Evolutionary conservation across 495 filamentous ascomycete genomes (phyloP).

Genomic region (Aspergillus haitiensis): DNA sequence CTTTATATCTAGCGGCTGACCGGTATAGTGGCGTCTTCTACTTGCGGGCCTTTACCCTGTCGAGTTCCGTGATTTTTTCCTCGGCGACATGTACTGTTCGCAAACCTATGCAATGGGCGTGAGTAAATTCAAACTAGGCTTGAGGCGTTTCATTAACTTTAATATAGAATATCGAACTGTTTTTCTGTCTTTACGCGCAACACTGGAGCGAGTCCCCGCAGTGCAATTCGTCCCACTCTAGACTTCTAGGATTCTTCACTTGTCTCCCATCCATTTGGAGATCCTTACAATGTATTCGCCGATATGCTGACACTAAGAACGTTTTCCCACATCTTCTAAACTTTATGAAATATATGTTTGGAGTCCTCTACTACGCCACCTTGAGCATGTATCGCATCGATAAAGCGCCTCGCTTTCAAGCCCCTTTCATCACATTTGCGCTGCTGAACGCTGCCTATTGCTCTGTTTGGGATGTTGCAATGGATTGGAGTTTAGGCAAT

Average conservation of each 20-base stretch:
- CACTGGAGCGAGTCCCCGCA: conserved; percentile 66
- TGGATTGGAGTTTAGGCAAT: conserved; percentile 91
- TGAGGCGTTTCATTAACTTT: neutral
- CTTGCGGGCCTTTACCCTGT: conserved; percentile 87
- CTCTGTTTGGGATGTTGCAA: conserved; percentile 92
- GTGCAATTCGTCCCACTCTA: conserved; percentile 85
- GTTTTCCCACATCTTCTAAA: conserved; percentile 92
- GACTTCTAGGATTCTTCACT: conserved; percentile 83
- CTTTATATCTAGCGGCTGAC: conserved; percentile 25
- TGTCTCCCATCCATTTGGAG: conserved; percentile 84
- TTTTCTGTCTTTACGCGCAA: conserved; percentile 88
- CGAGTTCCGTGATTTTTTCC: conserved; percentile 95
- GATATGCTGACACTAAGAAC: conserved; percentile 83
- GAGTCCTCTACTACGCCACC: conserved; percentile 73
- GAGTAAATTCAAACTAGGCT: conserved; percentile 40
- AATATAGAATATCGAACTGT: conserved; percentile 76
- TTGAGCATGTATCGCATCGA: conserved; percentile 82
- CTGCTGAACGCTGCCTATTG: conserved; percentile 78
- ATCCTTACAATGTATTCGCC: conserved; percentile 83
- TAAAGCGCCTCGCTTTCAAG: conserved; percentile 52
- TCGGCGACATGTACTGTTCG: conserved; percentile 97
- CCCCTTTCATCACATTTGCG: conserved; percentile 76
- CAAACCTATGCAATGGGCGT: conserved; percentile 86
- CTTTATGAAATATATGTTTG: conserved; percentile 85
- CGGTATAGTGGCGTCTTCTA: conserved; percentile 71